Evolutionary conservation across 805 yeast species (phyloP).

Genomic region (Lachancea nothofagi): DNA sequence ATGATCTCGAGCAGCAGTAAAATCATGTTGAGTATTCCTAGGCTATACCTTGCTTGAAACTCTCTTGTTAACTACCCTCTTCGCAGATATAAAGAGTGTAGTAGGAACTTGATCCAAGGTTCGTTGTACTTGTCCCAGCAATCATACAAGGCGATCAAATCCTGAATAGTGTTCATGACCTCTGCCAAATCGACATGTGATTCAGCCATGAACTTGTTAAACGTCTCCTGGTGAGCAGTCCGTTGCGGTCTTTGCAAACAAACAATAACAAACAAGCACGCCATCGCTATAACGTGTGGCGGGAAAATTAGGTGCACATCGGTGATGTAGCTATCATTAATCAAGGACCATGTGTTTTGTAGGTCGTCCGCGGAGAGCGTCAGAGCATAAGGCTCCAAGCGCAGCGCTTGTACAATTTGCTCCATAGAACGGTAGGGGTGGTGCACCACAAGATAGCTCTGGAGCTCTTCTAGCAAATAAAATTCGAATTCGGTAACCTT

Average conservation of each 20-base stretch:
- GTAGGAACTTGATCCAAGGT: conserved; percentile 39
- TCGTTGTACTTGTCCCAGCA: conserved; percentile 87
- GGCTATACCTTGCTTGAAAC: no score
- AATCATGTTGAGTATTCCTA: no score
- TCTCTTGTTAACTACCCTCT: not conserved
- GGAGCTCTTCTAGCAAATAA: conserved; percentile 82
- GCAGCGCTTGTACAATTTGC: conserved; percentile 44
- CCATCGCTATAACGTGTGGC: conserved; percentile 81
- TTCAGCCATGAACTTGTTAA: conserved; percentile 53
- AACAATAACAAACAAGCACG: conserved; percentile 74
- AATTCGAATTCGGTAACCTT: conserved; percentile 94
- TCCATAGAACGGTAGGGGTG: conserved; percentile 67
- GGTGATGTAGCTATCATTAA: conserved; percentile 85
- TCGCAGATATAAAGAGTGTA: conserved; percentile 30
- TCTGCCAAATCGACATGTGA: conserved; percentile 74
- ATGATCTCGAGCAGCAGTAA: no score
- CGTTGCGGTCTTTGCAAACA: conserved; percentile 16
- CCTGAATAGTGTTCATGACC: conserved; percentile 79
- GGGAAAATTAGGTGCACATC: conserved; percentile 79
- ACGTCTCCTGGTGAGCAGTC: conserved; percentile 16
- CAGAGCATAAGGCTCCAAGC: conserved; percentile 26
- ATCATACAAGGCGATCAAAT: conserved; percentile 72
- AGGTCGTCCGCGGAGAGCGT: conserved; percentile 56
- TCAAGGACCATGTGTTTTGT: conserved; percentile 82
- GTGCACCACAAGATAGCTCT: conserved; percentile 62